Percentiles rank a stretch among this genome's conserved stretches.
phyloP scores from a whole-genome alignment of 257 asterid species.

The Solanum tarapatanum region DNA sequence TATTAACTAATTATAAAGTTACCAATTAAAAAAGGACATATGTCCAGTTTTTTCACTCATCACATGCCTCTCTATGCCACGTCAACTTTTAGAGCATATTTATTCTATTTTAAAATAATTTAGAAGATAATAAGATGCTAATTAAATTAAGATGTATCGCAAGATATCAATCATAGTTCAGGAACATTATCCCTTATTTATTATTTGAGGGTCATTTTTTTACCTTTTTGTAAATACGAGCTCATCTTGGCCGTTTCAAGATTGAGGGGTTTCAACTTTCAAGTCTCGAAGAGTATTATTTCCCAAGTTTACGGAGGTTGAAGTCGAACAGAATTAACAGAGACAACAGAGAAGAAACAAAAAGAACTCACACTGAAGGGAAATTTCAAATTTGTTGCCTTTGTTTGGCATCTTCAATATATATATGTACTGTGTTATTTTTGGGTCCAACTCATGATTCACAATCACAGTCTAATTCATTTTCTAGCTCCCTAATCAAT shows the following conservation, averaged over 20 bases:
- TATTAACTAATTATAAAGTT: not conserved
- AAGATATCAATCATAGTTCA: not conserved
- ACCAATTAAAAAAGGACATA: too few species aligned
- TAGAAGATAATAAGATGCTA: not conserved
- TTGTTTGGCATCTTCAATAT: not conserved
- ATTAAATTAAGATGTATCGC: too few species aligned
- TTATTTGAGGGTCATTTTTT: too few species aligned
- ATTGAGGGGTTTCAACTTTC: not conserved
- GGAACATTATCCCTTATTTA: too few species aligned
- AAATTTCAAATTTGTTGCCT: not conserved
- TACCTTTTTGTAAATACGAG: not conserved
- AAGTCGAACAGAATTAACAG: not conserved
- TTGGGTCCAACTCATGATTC: not conserved
- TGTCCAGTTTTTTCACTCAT: not conserved
- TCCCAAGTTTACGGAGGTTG: not conserved
- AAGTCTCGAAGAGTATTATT: not conserved
- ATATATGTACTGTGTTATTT: not conserved
- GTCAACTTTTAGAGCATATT: not conserved
- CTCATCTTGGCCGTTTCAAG: not conserved
- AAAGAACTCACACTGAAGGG: not conserved
- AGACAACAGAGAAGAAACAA: not conserved
- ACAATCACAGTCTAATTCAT: slow-evolving; percentile 34
- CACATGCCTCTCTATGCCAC: not conserved
- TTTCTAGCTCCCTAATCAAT: slow-evolving; percentile 62
- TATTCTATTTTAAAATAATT: too few species aligned